These are phyloP conservation scores for Ziziphus jujuba DNA, from an alignment of 306 rosid species.

Conservation along the genomic window DNA sequence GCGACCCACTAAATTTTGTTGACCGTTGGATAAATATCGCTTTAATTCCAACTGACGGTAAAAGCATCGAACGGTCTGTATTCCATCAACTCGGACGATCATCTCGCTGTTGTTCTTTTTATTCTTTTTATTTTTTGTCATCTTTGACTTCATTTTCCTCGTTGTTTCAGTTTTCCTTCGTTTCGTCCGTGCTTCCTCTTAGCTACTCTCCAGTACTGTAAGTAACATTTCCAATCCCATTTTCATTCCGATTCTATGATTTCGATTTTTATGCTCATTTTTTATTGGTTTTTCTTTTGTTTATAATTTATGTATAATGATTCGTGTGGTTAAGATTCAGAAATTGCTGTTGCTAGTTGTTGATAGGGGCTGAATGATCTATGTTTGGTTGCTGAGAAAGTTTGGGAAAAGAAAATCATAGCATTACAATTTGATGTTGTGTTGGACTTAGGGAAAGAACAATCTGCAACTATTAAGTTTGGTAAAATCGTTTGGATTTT, in stretches of 20 bases:
- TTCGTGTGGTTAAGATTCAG: neutral
- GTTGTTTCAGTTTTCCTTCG: conserved; percentile 9
- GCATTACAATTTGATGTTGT: neutral
- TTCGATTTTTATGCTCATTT: neutral
- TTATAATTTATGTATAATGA: neutral
- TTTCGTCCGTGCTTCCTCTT: neutral
- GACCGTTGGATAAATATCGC: neutral
- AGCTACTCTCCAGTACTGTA: neutral
- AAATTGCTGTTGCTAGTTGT: neutral
- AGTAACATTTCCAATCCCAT: neutral
- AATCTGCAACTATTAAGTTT: too few species aligned
- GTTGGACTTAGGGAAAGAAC: too few species aligned
- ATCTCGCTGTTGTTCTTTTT: neutral
- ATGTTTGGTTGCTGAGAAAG: conserved; percentile 16
- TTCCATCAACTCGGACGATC: neutral
- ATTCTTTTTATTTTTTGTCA: too few species aligned
- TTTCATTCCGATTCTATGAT: neutral
- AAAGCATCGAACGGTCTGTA: neutral
- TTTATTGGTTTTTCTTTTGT: neutral
- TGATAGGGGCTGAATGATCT: neutral
- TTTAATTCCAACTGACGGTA: neutral
- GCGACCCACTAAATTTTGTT: neutral
- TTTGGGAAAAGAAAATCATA: neutral
- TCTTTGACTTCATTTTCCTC: neutral
- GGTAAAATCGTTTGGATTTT: too few species aligned